These are phyloP conservation scores for Serpula lacrymans DNA, from an alignment of 768 basidiomycete genomes.

Conservation along the genomic window DNA sequence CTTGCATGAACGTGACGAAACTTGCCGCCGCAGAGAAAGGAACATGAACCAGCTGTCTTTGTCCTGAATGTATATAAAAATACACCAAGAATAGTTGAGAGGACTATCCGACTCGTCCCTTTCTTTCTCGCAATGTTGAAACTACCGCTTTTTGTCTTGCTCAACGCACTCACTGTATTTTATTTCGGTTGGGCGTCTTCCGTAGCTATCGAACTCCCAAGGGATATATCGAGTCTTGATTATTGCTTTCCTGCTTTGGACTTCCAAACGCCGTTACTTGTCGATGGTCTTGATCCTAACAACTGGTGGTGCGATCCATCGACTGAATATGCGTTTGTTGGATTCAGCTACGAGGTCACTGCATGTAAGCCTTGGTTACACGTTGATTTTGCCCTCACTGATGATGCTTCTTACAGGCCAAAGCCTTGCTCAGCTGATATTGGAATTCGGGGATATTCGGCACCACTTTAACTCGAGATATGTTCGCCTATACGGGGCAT, in stretches of 20 bases:
- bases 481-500: constrained; percentile 47
- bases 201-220: too few species aligned
- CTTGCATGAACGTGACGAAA: too few species aligned
- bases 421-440: constrained; percentile 43
- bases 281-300: constrained; percentile 42
- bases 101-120: too few species aligned
- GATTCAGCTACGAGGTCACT: constrained; percentile 74
- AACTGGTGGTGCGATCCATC: constrained; percentile 64
- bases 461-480: constrained; percentile 61
- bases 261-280: constrained; percentile 52
- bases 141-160: too few species aligned
- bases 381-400: not conserved
- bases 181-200: too few species aligned
- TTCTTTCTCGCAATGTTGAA: too few species aligned
- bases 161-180: too few species aligned
- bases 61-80: too few species aligned
- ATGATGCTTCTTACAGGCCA: constrained; percentile 44
- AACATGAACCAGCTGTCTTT: too few species aligned
- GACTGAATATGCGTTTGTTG: constrained; percentile 73
- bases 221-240: too few species aligned
- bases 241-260: constrained; percentile 39
- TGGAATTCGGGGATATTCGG: constrained; percentile 60
- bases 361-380: constrained; percentile 40
- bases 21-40: too few species aligned
- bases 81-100: too few species aligned